Base-by-base conservation (phyloP, 2,329 filamentous ascomycete genomes). In the Penicillium aurantiogriseum region DNA sequence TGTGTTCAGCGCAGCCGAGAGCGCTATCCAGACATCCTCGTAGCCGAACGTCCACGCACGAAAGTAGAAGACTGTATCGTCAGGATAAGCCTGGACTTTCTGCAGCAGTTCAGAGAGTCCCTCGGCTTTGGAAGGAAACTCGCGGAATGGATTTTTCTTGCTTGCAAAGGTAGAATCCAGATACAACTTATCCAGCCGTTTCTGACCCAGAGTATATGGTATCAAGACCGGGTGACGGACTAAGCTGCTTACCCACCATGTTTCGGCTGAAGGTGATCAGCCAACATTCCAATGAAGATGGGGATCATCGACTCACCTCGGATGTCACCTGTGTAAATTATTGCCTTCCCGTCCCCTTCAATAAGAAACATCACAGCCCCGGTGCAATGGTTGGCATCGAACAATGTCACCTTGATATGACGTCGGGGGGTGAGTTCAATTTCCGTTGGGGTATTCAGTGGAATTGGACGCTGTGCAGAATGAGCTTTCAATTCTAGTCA, bases 301-400 rank as follows among this genome's bases (percentile, higher is more conserved):
- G n/a, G 7, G 10, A n/a, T 15, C 15, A 17, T 15, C 6, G 17
- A 45, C 60, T 48, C 47, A 79, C 78, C 88, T 63, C 93, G 84
- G 40, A 96, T 87, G 67, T 97, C 93, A 5, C 92, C 92, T 0
- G 92, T 96, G 68, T 97, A 97, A 0, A 97, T 77, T 2, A 95
- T 81, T 0, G 91, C 87, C 59, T 86, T 90, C 0, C 80, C 81
- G 52, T 84, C 74, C 2, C 85, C 86, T 74, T 97, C 90, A 29
- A 97, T 88, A 19, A 97, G 79, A 69, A 97, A 97, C 91, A 96
- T 96, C 19, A 94, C 91, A 19, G 91, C 87, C 0, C 93, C 92
- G 0, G 88, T 83, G 67, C 93, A 97, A 70, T 97, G 93, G 66
- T 97, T 97, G 1, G 93, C 92, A 76, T 96, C 89, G 51, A 97